A percentile compares a stretch with the other conserved stretches of the same genome.
Conservation (phyloP, 345 rosid species). For the Brassica nigra region DNA sequence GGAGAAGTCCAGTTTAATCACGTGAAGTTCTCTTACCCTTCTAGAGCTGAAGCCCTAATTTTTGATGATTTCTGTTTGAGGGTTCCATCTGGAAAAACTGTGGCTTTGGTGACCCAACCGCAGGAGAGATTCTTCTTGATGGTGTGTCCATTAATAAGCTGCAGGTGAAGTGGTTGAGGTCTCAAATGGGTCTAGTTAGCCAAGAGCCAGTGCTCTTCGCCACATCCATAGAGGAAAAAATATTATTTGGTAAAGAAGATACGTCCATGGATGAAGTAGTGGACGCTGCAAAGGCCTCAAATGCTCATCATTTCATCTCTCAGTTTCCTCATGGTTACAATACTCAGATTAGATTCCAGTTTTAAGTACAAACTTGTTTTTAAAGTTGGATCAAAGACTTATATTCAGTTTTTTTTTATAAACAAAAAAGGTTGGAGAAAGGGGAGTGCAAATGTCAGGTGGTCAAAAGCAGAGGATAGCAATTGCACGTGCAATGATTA, state of each 20-base stretch:
- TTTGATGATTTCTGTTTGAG: constrained; percentile 68
- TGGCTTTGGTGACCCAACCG: constrained; percentile 75
- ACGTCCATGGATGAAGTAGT: constrained; percentile 40
- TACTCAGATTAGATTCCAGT: constrained; percentile 43
- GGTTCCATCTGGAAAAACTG: constrained; percentile 80
- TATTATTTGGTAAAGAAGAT: constrained; percentile 77
- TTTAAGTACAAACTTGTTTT: not conserved
- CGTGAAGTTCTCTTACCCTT: constrained; percentile 79
- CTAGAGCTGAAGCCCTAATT: constrained; percentile 67
- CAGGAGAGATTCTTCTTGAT: constrained; percentile 79
- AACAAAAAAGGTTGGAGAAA: constrained; percentile 62
- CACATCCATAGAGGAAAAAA: constrained; percentile 74
- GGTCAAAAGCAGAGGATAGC: not conserved
- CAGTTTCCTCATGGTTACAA: constrained; percentile 32
- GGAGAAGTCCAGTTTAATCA: constrained; percentile 83
- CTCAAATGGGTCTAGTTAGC: too few species aligned
- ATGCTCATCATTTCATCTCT: constrained; percentile 75
- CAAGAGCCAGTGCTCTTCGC: constrained; percentile 55
- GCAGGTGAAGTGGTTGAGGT: too few species aligned
- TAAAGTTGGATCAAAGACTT: not conserved
- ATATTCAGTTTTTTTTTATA: not conserved
- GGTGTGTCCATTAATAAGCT: constrained; percentile 64
- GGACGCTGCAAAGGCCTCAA: constrained; percentile 83
- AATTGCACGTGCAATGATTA: constrained; percentile 67
- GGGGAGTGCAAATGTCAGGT: constrained; percentile 52